A percentile compares a stretch with the other conserved stretches of the same genome.
phyloP scores from a whole-genome alignment of 805 yeast genomes.

The Saturnispora kantuleensis region DNA sequence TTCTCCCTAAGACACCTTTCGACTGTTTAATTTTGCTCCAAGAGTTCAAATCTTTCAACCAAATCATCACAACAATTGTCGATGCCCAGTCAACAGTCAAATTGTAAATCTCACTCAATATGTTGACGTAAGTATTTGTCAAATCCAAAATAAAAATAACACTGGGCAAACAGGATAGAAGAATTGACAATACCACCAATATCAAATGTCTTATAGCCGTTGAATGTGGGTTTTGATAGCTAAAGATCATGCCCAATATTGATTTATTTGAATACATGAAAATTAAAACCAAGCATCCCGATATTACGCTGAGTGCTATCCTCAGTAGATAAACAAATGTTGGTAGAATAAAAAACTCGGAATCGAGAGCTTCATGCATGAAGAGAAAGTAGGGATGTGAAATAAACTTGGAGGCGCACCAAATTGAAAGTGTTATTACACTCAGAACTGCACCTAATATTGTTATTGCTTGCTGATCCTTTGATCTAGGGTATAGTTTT shows the following conservation, averaged over 20 bases:
- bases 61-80: constrained; percentile 76
- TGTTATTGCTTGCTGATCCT: constrained; percentile 1
- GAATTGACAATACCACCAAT: constrained; percentile 44
- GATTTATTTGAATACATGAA: constrained; percentile 38
- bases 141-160: constrained; percentile 71
- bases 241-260: constrained; percentile 37
- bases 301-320: constrained; percentile 50
- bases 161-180: constrained; percentile 51
- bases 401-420: constrained; percentile 5
- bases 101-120: constrained; percentile 63
- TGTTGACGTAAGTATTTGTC: constrained; percentile 64
- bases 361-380: constrained; percentile 22
- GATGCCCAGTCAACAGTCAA: constrained; percentile 62
- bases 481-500: constrained; percentile 1
- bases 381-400: constrained; percentile 1
- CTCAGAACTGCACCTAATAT: not conserved
- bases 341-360: constrained; percentile 8
- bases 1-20: constrained; percentile 63
- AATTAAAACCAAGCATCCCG: constrained; percentile 2
- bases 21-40: constrained; percentile 52
- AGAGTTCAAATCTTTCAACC: constrained; percentile 59
- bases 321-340: constrained; percentile 58
- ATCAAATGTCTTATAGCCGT: constrained; percentile 33
- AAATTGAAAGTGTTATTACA: not conserved
- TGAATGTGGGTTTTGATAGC: constrained; percentile 30